A percentile compares a stretch with the other conserved stretches of the same genome.
phyloP scores from a whole-genome alignment of 331 rosid genomes.

The Spiraea crenata region DNA sequence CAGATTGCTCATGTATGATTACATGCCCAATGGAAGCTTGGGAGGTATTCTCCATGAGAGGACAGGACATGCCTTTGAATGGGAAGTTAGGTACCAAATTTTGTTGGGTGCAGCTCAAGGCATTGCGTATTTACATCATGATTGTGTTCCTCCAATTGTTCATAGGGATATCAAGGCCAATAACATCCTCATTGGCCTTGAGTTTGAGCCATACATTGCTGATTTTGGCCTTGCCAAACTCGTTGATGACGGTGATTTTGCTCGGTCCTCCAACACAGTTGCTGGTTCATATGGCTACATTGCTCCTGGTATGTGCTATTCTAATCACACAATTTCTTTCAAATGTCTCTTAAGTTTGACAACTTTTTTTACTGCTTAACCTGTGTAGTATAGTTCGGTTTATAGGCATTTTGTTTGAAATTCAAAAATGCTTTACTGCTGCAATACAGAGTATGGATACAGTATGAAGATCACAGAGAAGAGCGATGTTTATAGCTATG shows the following conservation, averaged over 20 bases:
- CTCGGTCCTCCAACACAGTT: constrained; percentile 79
- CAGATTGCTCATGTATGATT: constrained; percentile 81
- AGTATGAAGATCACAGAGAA: constrained; percentile 97
- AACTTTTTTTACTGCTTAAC: not conserved
- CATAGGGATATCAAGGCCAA: constrained; percentile 98
- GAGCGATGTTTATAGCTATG: constrained; percentile 92
- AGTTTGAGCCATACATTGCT: constrained; percentile 90
- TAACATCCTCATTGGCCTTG: constrained; percentile 93
- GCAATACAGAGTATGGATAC: constrained; percentile 76
- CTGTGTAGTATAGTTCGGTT: not conserved
- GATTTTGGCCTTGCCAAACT: constrained; percentile 97
- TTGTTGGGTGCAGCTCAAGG: constrained; percentile 93
- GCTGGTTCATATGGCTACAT: constrained; percentile 98
- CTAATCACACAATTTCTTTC: constrained; percentile 1
- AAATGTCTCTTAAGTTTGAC: not conserved
- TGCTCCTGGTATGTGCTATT: constrained; percentile 75
- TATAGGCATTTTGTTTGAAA: not conserved
- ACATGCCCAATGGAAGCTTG: constrained; percentile 92
- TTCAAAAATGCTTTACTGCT: constrained; percentile 2
- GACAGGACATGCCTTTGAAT: constrained; percentile 70
- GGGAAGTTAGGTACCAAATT: constrained; percentile 88
- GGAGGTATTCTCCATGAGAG: constrained; percentile 84
- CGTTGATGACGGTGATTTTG: constrained; percentile 76
- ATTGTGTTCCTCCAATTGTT: constrained; percentile 92
- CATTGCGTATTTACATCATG: constrained; percentile 90